Evolutionary conservation across 1,284 basidiomycete species (phyloP).

Genomic region (Gymnopus androsaceus): DNA sequence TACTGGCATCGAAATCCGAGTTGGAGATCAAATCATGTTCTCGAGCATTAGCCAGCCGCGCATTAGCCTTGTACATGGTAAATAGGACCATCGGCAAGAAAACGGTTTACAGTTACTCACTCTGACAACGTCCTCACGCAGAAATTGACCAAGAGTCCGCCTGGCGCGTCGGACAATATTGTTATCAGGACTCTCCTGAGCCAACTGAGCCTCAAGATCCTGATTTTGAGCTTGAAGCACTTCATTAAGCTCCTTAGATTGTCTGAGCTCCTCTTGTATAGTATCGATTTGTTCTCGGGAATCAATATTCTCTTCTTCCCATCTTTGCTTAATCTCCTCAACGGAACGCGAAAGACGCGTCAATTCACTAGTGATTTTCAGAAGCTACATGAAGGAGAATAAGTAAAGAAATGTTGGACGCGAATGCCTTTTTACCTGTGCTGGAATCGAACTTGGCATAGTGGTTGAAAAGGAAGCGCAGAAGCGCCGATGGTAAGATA

Average conservation of each 20-base stretch:
- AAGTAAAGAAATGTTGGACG: background rate
- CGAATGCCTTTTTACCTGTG: background rate
- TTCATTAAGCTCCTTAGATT: slow-evolving; percentile 29
- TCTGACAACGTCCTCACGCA: background rate
- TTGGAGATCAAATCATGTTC: slow-evolving; percentile 1
- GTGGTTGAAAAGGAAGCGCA: too few relatives aligned
- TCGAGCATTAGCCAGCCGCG: background rate
- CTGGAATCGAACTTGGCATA: slow-evolving; percentile 2
- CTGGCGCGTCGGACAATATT: slow-evolving; percentile 13
- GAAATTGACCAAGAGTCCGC: background rate
- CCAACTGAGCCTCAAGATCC: slow-evolving; percentile 30
- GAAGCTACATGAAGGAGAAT: background rate
- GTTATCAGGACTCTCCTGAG: slow-evolving; percentile 27
- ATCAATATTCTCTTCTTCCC: slow-evolving; percentile 25
- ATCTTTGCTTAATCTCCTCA: slow-evolving; percentile 19
- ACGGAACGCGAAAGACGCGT: slow-evolving; percentile 28
- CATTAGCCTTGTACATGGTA: background rate
- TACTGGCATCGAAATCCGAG: background rate
- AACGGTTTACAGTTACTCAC: background rate
- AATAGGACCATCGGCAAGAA: background rate
- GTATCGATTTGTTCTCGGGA: too few relatives aligned
- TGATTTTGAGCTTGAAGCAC: slow-evolving; percentile 30
- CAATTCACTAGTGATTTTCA: background rate
- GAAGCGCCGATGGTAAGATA: too few relatives aligned
- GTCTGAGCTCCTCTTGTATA: slow-evolving; percentile 32